Conservation (phyloP, 2,329 filamentous ascomycete genomes). For the Alternaria sp. region DNA sequence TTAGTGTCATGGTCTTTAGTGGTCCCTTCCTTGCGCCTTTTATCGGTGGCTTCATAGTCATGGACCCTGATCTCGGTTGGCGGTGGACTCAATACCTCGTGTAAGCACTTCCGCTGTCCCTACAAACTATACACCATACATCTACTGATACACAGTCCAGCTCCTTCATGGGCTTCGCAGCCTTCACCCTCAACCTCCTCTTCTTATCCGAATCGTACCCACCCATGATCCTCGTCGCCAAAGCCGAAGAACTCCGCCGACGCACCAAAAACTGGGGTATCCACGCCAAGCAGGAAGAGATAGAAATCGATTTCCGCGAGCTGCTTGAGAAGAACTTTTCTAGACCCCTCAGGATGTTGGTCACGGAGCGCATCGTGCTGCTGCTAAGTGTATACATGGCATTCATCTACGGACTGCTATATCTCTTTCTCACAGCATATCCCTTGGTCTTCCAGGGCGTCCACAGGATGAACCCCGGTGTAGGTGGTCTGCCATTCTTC, state of each 20-base stretch:
- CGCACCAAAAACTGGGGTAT: constrained; percentile 69
- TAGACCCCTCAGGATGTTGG: constrained; percentile 58
- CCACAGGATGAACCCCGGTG: constrained; percentile 73
- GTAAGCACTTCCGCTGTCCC: constrained; percentile 16
- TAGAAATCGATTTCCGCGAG: constrained; percentile 60
- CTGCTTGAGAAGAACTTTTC: constrained; percentile 63
- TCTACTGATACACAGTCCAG: neutral
- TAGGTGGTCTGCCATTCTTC: constrained; percentile 82
- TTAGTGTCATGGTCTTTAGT: constrained; percentile 61
- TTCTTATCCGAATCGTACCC: constrained; percentile 67
- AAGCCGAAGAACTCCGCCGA: constrained; percentile 63
- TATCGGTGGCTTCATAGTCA: constrained; percentile 63
- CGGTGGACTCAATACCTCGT: constrained; percentile 65
- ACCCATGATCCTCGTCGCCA: constrained; percentile 64
- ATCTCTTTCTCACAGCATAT: constrained; percentile 86
- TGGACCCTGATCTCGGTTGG: constrained; percentile 60
- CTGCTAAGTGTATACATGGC: constrained; percentile 46
- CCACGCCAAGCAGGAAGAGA: constrained; percentile 64
- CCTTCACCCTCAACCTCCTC: constrained; percentile 59
- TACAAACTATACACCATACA: neutral
- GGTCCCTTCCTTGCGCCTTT: constrained; percentile 63
- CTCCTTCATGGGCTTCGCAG: constrained; percentile 63
- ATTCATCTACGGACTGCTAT: constrained; percentile 71
- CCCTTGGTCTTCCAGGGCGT: constrained; percentile 79
- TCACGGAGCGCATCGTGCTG: constrained; percentile 59